Conservation (phyloP, 805 yeast species). For the Ogataea wickerhamii region DNA sequence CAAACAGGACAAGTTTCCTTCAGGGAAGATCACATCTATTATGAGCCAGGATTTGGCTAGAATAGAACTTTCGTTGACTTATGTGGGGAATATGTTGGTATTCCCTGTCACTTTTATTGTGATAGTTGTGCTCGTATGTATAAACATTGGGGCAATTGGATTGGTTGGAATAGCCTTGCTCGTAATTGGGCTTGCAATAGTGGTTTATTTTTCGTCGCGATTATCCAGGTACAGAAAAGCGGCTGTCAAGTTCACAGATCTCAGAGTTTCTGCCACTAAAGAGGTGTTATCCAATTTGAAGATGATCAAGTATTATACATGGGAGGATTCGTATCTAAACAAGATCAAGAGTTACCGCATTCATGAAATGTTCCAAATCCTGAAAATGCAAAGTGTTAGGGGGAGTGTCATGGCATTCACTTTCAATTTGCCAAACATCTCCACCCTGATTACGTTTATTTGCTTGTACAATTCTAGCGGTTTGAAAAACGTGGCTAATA, state of each 20-base stretch:
- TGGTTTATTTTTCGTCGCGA: slow-evolving; percentile 44
- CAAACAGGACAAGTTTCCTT: slow-evolving; percentile 51
- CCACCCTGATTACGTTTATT: slow-evolving; percentile 58
- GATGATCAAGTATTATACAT: slow-evolving; percentile 78
- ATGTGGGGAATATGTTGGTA: slow-evolving; percentile 58
- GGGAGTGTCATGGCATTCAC: slow-evolving; percentile 57
- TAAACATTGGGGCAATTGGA: slow-evolving; percentile 69
- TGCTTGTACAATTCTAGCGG: slow-evolving; percentile 35
- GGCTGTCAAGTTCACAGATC: slow-evolving; percentile 64
- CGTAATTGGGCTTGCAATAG: slow-evolving; percentile 43
- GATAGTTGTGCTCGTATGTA: slow-evolving; percentile 57
- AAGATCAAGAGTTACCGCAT: slow-evolving; percentile 53
- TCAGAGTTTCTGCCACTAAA: slow-evolving; percentile 67
- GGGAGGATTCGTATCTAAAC: slow-evolving; percentile 77
- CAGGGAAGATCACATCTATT: slow-evolving; percentile 69
- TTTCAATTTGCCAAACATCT: slow-evolving; percentile 55
- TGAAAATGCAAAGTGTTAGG: slow-evolving; percentile 58
- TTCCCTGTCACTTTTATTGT: slow-evolving; percentile 61
- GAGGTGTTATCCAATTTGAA: slow-evolving; percentile 76
- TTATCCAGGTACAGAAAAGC: slow-evolving; percentile 50
- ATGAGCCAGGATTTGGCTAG: slow-evolving; percentile 78
- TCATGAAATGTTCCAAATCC: slow-evolving; percentile 56
- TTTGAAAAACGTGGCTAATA: slow-evolving; percentile 49
- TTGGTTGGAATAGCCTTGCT: slow-evolving; percentile 66
- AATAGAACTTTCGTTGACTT: slow-evolving; percentile 66